A percentile compares a stretch with the other conserved stretches of the same genome.
phyloP scores from a whole-genome alignment of 768 basidiomycete genomes.

The Tremella mesenterica region DNA sequence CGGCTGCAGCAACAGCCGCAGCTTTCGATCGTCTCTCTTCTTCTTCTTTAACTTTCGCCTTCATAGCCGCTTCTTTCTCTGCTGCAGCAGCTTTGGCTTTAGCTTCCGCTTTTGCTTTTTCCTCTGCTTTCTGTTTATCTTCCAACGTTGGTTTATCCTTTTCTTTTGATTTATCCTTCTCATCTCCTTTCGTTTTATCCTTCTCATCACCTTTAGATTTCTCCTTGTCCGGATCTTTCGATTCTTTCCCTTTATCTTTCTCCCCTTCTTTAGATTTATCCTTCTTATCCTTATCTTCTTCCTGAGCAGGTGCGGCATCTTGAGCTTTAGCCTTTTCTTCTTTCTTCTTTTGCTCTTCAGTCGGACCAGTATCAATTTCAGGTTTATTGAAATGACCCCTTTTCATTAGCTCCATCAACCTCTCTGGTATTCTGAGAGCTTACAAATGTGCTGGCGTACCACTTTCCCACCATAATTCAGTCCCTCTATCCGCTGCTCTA shows the following conservation, averaged over 20 bases:
- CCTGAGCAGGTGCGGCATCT: conserved; percentile 5
- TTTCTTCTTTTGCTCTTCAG: conserved; percentile 17
- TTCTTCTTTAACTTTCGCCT: conserved; percentile 4
- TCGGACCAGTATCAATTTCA: conserved; percentile 10
- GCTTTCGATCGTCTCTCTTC: conserved; percentile 3
- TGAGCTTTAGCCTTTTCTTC: conserved; percentile 17
- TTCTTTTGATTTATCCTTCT: conserved; percentile 13
- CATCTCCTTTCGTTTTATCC: conserved; percentile 10
- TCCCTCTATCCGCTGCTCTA: conserved; percentile 12
- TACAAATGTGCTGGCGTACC: conserved; percentile 37
- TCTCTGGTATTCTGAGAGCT: neutral
- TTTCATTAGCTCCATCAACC: conserved; percentile 1
- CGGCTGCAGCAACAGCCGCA: neutral
- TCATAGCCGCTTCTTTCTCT: conserved; percentile 7
- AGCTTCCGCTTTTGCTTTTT: conserved; percentile 13
- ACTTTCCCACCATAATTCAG: conserved; percentile 41
- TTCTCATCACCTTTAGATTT: conserved; percentile 17
- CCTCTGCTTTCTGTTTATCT: conserved; percentile 15
- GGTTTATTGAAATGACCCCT: conserved; percentile 38
- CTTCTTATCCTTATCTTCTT: conserved; percentile 8
- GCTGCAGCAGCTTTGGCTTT: conserved; percentile 13
- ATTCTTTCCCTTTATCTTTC: conserved; percentile 18
- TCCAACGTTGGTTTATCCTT: conserved; percentile 15
- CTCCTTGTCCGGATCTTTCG: conserved; percentile 9
- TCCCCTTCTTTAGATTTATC: conserved; percentile 11